A percentile compares a stretch with the other conserved stretches of the same genome.
Evolutionary conservation across 2,329 filamentous ascomycete genomes (phyloP).

Genomic region (Epichloe coenophiala): DNA sequence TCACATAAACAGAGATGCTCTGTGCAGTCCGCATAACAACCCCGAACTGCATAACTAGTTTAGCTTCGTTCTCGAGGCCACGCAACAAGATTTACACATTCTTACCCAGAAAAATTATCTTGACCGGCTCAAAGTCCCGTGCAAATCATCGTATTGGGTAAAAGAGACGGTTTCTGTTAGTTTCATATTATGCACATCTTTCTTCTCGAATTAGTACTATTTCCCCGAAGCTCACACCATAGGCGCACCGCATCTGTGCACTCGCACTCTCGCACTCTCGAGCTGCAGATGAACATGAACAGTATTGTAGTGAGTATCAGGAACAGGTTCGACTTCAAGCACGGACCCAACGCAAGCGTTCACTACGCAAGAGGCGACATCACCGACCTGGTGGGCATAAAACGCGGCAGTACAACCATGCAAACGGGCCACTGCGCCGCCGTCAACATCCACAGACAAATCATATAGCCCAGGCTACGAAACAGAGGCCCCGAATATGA

Average conservation of each 20-base stretch:
- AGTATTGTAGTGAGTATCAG: too few relatives aligned
- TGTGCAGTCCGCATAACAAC: neutral
- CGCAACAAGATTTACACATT: neutral
- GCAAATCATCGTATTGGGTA: neutral
- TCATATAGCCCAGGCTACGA: neutral
- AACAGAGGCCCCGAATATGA: neutral
- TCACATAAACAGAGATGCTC: too few relatives aligned
- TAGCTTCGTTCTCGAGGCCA: neutral
- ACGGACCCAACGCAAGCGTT: neutral
- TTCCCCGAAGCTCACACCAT: too few relatives aligned
- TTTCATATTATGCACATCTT: too few relatives aligned
- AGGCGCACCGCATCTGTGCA: too few relatives aligned
- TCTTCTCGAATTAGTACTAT: too few relatives aligned
- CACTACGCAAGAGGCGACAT: neutral
- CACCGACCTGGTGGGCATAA: neutral
- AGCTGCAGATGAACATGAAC: too few relatives aligned
- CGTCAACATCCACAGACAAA: neutral
- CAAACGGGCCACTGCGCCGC: neutral
- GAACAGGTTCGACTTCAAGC: neutral
- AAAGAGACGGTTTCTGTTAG: neutral
- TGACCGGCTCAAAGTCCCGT: neutral
- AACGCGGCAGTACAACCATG: neutral
- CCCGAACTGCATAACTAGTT: neutral
- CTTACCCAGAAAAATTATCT: neutral
- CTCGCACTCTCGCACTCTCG: too few relatives aligned